These are phyloP conservation scores for Conringia planisiliqua DNA, from an alignment of 345 rosid genomes.

Conservation along the genomic window DNA sequence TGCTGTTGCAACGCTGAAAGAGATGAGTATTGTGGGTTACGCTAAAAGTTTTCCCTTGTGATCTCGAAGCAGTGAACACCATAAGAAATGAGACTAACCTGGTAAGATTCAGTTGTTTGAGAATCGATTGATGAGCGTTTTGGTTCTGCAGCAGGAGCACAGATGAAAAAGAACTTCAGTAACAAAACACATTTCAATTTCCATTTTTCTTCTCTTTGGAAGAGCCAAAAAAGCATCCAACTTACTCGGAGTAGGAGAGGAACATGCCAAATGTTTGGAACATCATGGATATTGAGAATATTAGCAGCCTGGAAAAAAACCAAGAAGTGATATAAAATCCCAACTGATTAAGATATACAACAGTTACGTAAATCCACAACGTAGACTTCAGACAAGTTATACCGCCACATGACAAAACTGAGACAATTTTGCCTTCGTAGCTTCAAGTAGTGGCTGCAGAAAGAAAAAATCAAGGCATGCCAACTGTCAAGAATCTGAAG, in stretches of 20 bases:
- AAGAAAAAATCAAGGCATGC: not conserved
- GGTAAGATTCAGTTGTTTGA: constrained; percentile 65
- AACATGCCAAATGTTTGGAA: constrained; percentile 97
- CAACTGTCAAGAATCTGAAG: constrained; percentile 14
- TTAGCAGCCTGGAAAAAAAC: constrained; percentile 55
- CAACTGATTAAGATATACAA: constrained; percentile 7
- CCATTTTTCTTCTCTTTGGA: constrained; percentile 10
- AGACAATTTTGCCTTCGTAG: constrained; percentile 81
- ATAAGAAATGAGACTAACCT: constrained; percentile 45
- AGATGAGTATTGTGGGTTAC: constrained; percentile 29
- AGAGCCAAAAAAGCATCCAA: constrained; percentile 26
- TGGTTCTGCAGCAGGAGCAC: constrained; percentile 62
- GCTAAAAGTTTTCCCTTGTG: constrained; percentile 13
- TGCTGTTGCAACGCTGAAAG: constrained; percentile 64
- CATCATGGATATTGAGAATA: constrained; percentile 84
- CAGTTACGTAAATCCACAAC: constrained; percentile 21
- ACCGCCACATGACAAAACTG: constrained; percentile 98
- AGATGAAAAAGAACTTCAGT: constrained; percentile 5
- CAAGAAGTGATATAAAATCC: constrained; percentile 22
- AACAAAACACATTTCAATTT: not conserved
- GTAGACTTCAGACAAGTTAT: constrained; percentile 26
- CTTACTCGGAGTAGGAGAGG: constrained; percentile 85
- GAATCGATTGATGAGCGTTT: constrained; percentile 81
- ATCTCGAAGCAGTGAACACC: constrained; percentile 3
- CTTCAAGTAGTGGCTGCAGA: constrained; percentile 71